Evolutionary conservation across 805 yeast genomes (phyloP).

Genomic region (Lachancea cidri): DNA sequence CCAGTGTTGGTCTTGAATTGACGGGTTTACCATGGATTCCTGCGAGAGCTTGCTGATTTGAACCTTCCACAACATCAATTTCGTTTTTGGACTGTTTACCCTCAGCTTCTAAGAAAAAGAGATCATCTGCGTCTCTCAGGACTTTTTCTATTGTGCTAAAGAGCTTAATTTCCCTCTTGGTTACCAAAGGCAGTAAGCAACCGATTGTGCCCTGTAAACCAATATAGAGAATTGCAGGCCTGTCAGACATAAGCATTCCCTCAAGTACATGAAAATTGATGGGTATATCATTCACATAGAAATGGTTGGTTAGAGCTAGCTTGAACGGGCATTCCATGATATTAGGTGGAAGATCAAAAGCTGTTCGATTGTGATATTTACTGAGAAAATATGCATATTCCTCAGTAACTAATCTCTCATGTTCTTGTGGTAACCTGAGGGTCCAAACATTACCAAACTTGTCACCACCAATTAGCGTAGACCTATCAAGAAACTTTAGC

Average conservation of each 20-base stretch:
- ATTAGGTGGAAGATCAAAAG: constrained; percentile 13
- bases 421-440: constrained; percentile 51
- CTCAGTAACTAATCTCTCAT: constrained; percentile 45
- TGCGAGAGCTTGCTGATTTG: constrained; percentile 3
- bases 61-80: constrained; percentile 3
- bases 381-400: constrained; percentile 37
- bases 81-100: constrained; percentile 6
- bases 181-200: constrained; percentile 58
- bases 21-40: constrained; percentile 3
- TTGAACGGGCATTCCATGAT: constrained; percentile 40
- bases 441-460: constrained; percentile 77
- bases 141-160: constrained; percentile 50
- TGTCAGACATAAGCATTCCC: constrained; percentile 38
- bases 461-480: constrained; percentile 80
- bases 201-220: constrained; percentile 86
- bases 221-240: constrained; percentile 59
- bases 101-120: constrained; percentile 13
- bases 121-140: constrained; percentile 31
- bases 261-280: constrained; percentile 49
- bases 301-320: constrained; percentile 49
- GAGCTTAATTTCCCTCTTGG: constrained; percentile 56
- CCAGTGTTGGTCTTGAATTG: constrained; percentile 9
- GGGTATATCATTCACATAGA: constrained; percentile 64
- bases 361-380: constrained; percentile 17
- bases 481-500: constrained; percentile 58